phyloP scores from a whole-genome alignment of 164 flowering plant species.

The Vitis rupestris region DNA sequence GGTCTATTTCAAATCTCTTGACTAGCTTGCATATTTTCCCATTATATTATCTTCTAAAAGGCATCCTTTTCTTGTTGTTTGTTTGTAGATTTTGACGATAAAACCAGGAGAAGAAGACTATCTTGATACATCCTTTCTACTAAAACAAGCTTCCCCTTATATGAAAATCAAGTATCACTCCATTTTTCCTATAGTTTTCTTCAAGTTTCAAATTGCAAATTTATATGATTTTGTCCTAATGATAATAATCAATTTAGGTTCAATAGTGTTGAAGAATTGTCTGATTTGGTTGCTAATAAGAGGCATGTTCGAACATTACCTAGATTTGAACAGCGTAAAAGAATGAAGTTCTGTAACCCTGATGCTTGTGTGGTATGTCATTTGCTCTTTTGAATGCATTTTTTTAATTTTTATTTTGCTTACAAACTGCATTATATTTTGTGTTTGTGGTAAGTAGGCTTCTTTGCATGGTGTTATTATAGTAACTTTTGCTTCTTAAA shows the following conservation, averaged over 20 bases:
- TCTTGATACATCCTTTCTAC: constrained; percentile 64
- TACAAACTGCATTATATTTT: not conserved
- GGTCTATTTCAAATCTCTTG: not conserved
- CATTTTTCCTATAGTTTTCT: not conserved
- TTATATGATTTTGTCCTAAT: not conserved
- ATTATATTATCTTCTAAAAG: not conserved
- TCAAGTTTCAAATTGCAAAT: constrained; percentile 3
- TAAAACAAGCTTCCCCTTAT: constrained; percentile 85
- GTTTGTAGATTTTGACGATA: constrained; percentile 75
- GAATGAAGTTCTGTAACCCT: constrained; percentile 36
- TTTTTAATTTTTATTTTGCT: not conserved
- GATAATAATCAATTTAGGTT: constrained; percentile 36
- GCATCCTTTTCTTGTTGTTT: not conserved
- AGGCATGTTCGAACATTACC: constrained; percentile 37
- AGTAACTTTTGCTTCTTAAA: not conserved
- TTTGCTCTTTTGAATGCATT: not conserved
- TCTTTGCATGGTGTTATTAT: constrained; percentile 1
- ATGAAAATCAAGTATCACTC: constrained; percentile 67
- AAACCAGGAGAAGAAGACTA: constrained; percentile 76
- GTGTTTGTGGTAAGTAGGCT: not conserved
- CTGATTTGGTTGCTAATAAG: constrained; percentile 39
- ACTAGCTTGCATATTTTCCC: not conserved
- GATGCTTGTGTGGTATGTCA: constrained; percentile 35
- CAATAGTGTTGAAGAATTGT: constrained; percentile 33
- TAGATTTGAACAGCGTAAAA: constrained; percentile 43